Evolutionary conservation across 2,329 filamentous ascomycete species (phyloP), one percentile per base, ranked within the genome.

Genomic region (Grosmannia penicillata): DNA sequence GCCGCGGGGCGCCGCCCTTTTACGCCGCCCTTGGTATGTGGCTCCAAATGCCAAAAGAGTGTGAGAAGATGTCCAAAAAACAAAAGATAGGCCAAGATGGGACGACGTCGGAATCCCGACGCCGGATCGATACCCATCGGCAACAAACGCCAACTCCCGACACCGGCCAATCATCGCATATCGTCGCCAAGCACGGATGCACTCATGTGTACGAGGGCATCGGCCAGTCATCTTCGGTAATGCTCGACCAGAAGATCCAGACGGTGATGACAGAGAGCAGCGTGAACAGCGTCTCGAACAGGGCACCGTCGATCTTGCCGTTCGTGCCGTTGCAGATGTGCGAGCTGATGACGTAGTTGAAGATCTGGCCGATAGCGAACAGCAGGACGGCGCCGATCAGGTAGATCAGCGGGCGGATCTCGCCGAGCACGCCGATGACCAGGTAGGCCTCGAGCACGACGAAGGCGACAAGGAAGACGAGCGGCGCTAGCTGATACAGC

Each of bases 211-310:
- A 55, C 39, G 56, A 56, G 9, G 57, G 62, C 58, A 71, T 70
- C 15, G 87, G 85, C 91, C 91, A 98, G 63, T 95, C 89, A 53
- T 98, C 91, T 61, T 98, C 91, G 14, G 91, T 98, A 51, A 98
- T 98, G 62, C 86, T 95, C 33, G 86, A 93, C 91, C 91, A 98
- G 67, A 98, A 98, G 41, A 83, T 59, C 87, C 91, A 98, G 47
- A 95, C 63, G 60, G 75, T 75, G 15, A 84, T 68, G 5, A 98
- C 85, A 1, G 87, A 70, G 11, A 89, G 62, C 1, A 95, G 66
- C 0, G 87, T 96, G 62, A 98, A 96, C 7, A 96, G 64, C 0
- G 87, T 93, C 58, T 95, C 75, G 57, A 98, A 98, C 1, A 98
- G 61, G 6, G 89, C 76, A 36, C 91, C 91, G 54, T 98, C 89